phyloP scores from a whole-genome alignment of 176 grass and related monocot species.

The Paspalum vaginatum region DNA sequence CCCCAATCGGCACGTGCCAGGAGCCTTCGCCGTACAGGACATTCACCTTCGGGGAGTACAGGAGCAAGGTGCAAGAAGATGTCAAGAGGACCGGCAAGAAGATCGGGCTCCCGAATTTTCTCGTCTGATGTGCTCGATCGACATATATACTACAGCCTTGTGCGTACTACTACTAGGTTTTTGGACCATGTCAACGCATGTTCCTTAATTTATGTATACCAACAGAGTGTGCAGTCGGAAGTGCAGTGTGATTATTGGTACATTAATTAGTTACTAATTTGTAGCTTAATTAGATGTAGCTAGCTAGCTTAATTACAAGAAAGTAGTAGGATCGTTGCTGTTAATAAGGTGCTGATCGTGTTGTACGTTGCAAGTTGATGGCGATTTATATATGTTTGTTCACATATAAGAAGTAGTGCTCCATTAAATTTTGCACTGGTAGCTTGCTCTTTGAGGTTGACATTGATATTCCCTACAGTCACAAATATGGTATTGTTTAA shows the following conservation, averaged over 20 bases:
- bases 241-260: background rate
- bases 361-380: background rate
- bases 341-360: background rate
- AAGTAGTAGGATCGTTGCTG: background rate
- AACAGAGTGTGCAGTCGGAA: background rate
- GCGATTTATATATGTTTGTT: too few species aligned
- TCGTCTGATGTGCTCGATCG: conserved; percentile 2
- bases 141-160: too few species aligned
- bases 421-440: too few species aligned
- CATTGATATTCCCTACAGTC: too few species aligned
- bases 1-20: conserved; percentile 61
- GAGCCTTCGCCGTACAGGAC: conserved; percentile 62
- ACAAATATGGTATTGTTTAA: too few species aligned
- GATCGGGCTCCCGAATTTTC: conserved; percentile 74
- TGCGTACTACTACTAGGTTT: background rate
- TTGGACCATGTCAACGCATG: background rate
- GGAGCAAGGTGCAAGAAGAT: conserved; percentile 68
- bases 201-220: background rate
- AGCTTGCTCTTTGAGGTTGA: too few species aligned
- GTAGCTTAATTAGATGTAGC: background rate
- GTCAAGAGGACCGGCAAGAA: conserved; percentile 69
- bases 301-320: background rate
- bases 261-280: background rate
- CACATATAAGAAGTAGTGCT: too few species aligned
- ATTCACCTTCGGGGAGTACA: conserved; percentile 91